Evolutionary conservation across 208 protist species (phyloP).

Genomic region (Endotrypanum monterogeii): DNA sequence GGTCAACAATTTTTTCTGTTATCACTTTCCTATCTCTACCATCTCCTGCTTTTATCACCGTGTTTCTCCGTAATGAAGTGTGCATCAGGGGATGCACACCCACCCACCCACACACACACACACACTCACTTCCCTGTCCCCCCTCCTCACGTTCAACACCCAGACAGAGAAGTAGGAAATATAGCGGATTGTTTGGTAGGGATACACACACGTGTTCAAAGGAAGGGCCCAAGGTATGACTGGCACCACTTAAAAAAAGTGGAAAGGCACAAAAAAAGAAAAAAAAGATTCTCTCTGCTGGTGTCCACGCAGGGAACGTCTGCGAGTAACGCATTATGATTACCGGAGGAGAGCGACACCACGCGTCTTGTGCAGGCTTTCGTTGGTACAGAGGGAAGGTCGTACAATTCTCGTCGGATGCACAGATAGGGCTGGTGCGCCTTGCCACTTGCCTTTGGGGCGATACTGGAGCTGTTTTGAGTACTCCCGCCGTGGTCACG

Average conservation of each 20-base stretch:
- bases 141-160: background rate
- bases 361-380: background rate
- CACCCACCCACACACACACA: too few relatives aligned
- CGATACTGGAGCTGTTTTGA: background rate
- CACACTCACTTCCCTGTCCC: too few relatives aligned
- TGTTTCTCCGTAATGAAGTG: too few relatives aligned
- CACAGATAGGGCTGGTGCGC: slow-evolving; percentile 20
- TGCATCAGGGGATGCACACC: too few relatives aligned
- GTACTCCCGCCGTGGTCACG: background rate
- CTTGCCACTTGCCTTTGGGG: background rate
- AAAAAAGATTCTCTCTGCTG: background rate
- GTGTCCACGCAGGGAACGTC: background rate
- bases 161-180: background rate
- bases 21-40: background rate
- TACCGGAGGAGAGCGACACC: background rate
- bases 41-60: too few relatives aligned
- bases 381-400: slow-evolving; percentile 14
- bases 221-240: background rate
- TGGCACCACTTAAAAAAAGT: background rate
- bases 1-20: background rate
- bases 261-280: too few relatives aligned
- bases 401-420: slow-evolving; percentile 25
- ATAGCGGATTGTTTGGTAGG: background rate
- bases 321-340: slow-evolving; percentile 1
- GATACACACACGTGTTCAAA: background rate